Evolutionary conservation across 495 filamentous ascomycete species (phyloP).

Genomic region (Tetracladium setigerum): DNA sequence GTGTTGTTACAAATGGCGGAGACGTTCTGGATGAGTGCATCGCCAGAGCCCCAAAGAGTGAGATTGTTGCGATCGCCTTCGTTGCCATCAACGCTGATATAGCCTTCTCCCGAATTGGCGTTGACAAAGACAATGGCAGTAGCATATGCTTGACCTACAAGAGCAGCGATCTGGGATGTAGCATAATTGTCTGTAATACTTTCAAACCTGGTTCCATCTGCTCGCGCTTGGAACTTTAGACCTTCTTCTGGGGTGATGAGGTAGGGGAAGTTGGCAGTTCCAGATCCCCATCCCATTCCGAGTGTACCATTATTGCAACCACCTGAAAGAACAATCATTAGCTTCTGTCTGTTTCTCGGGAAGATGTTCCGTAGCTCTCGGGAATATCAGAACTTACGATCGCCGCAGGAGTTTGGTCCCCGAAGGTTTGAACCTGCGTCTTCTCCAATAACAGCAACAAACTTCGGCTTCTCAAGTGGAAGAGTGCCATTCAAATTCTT

Average conservation of each 20-base stretch:
- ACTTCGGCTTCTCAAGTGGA: slow-evolving; percentile 67
- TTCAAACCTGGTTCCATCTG: slow-evolving; percentile 58
- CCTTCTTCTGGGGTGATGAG: slow-evolving; percentile 81
- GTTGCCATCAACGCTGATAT: slow-evolving; percentile 77
- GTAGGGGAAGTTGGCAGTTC: slow-evolving; percentile 83
- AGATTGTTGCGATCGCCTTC: slow-evolving; percentile 88
- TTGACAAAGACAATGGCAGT: slow-evolving; percentile 81
- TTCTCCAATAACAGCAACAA: slow-evolving; percentile 72
- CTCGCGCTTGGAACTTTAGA: slow-evolving; percentile 64
- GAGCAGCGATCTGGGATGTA: slow-evolving; percentile 43
- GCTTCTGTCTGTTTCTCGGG: no score
- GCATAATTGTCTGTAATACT: slow-evolving; percentile 71
- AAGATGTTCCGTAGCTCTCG: no score
- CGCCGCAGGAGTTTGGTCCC: slow-evolving; percentile 77
- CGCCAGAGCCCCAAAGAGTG: slow-evolving; percentile 80
- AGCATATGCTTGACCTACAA: slow-evolving; percentile 62
- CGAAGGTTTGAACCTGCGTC: slow-evolving; percentile 69
- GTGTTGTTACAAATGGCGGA: slow-evolving; percentile 79
- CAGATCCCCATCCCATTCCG: slow-evolving; percentile 91
- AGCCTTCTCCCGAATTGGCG: slow-evolving; percentile 82
- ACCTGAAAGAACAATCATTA: no score
- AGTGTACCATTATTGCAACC: slow-evolving; percentile 81
- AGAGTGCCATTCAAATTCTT: slow-evolving; percentile 73
- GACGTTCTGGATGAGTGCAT: slow-evolving; percentile 74
- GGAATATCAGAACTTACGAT: slow-evolving; percentile 36